Base-by-base conservation (phyloP, 176 grass and related monocot species). In the Elymus sibiricus region DNA sequence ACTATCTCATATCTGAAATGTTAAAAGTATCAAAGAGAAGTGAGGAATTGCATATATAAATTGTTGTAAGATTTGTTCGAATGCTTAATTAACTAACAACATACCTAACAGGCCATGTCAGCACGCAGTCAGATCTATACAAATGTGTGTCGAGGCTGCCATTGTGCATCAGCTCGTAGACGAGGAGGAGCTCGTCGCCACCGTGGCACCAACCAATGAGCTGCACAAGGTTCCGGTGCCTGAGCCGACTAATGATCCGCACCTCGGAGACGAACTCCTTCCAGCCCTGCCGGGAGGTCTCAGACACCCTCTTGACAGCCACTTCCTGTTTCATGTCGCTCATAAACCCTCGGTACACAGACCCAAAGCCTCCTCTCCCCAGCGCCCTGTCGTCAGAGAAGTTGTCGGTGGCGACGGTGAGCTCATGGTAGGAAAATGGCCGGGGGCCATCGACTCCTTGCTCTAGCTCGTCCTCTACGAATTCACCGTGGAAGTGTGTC, bases 241-340 rank as follows among this genome's bases (percentile, higher is more conserved):
- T 59, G 51, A 91, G 39, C 13, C 53, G 82, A 78, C 82, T 88
- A 32, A 93, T 93, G 29, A 90, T 92, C 9, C 12, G 47, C 63
- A 93, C 88, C 90, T 95, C 93, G 0, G 88, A 38, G 39, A 81
- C 34, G 26, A 64, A 93, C 84, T 93, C 93, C 12, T 93, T 93
- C 35, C 38, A 74, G 1, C 71, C 70, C 42, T 74, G 40, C 0
- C 40, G 40, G 4, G 70, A 74, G 12, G 70, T 74, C 70, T 74
- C 70, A 0, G 70, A 46, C 2, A 74, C 70, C 70, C 70, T 46
- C 70, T 74, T 74, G 13, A 74, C 13, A 3, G 70, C 70, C 70
- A 74, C 70, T 44, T 74, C 40, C 0, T 13, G 24, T 1, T 28
- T 28, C 40, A 74, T 47, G 42, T 28, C 1, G 0, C 40, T 47